Percentiles rank a stretch among this genome's conserved stretches.
These are phyloP conservation scores for Graphilbum fragrans DNA, from an alignment of 2,329 filamentous ascomycete genomes.

Conservation along the genomic window DNA sequence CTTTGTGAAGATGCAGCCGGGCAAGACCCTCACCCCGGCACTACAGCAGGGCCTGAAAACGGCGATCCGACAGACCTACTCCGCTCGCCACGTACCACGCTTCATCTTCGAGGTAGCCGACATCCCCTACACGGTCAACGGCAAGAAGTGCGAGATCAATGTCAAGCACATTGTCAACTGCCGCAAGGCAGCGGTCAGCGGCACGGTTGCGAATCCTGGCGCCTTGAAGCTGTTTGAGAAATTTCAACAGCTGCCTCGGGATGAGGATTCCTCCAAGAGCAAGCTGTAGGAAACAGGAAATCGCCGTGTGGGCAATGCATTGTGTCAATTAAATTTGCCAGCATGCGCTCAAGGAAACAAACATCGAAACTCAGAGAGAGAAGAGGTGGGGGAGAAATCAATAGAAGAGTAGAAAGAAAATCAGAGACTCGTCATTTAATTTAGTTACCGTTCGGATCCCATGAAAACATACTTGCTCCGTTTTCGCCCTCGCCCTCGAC, in stretches of 20 bases:
- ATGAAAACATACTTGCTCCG: no score
- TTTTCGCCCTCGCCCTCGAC: no score
- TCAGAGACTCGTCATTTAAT: no score
- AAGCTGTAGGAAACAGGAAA: no score
- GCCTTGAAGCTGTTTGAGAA: slow-evolving; percentile 18
- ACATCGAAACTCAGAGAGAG: no score
- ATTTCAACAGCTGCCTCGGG: no score
- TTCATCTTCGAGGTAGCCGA: slow-evolving; percentile 24
- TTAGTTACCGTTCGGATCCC: no score
- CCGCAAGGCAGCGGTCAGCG: slow-evolving; percentile 20
- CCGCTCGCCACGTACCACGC: slow-evolving; percentile 25
- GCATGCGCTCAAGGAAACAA: no score
- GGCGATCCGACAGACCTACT: slow-evolving; percentile 15
- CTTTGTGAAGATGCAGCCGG: slow-evolving; percentile 12
- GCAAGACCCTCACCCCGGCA: background rate
- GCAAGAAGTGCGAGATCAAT: slow-evolving; percentile 31
- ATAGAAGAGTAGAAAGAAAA: background rate
- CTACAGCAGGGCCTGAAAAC: slow-evolving; percentile 13
- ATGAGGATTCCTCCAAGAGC: no score
- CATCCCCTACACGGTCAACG: slow-evolving; percentile 31
- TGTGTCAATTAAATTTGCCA: no score
- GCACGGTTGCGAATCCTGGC: slow-evolving; percentile 26
- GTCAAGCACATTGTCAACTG: slow-evolving; percentile 28
- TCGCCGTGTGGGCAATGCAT: no score
- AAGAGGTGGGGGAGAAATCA: no score